Base-by-base conservation (phyloP, 1,284 basidiomycete species). In the Spongispora temasekensis region DNA sequence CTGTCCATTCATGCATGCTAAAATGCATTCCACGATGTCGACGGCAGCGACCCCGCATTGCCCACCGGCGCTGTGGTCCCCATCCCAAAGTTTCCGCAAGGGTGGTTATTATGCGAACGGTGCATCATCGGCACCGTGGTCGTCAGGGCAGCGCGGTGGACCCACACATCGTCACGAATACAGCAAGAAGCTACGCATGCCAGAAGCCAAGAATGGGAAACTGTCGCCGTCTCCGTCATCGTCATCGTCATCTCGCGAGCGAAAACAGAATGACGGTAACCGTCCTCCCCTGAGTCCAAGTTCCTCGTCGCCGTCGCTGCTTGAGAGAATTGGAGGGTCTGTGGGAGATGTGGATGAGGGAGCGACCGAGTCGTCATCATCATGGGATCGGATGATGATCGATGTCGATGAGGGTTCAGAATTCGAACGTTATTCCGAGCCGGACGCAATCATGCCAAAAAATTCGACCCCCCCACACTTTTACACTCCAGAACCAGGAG, bases 401-500 rank as follows among this genome's bases (percentile, higher is more conserved):
- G 52, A 57, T 32, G 13, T 5, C 34, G n/a, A 34, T 25, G 6
- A 21, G 25, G 48, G 17, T 25, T 27, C 25, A 8, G 27, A 28
- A 50, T n/a, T 3, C 55, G 6, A 17, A 61, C 35, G 32, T 27
- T n/a, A 40, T 12, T n/a, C n/a, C n/a, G n/a, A n/a, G n/a, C n/a
- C n/a, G n/a, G n/a, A n/a, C n/a, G n/a, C n/a, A n/a, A n/a, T n/a
- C n/a, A n/a, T n/a, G n/a, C n/a, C n/a, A n/a, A n/a, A n/a, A n/a
- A n/a, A n/a, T 46, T 46, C 60, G 42, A 8, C 55, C 21, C 32
- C 46, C 13, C 60, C 64, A 2, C 62, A 59, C 37, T 23, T 53
- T 59, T 42, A 68, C 57, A 70, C 64, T 5, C 68, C 70, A 53
- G 70, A 65, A 27, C 59, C 69, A 25, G 62, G 56, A 23, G 69